These are phyloP conservation scores for Malus hybrid DNA, from an alignment of 331 rosid genomes.

Conservation along the genomic window DNA sequence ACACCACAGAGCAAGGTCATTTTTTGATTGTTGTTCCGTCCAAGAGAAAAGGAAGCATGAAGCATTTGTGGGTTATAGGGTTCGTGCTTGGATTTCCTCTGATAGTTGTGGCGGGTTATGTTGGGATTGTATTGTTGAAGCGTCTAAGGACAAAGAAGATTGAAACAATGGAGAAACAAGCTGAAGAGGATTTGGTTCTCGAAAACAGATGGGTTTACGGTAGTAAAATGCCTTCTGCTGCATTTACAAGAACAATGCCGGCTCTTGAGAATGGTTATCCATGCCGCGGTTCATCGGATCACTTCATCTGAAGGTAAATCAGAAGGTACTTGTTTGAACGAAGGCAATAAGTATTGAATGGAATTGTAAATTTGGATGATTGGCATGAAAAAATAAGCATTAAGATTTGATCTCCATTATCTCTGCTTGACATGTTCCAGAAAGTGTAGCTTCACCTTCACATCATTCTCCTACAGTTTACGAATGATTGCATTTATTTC, in stretches of 20 bases:
- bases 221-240: slow-evolving; percentile 80
- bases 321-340: background rate
- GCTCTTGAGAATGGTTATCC: slow-evolving; percentile 41
- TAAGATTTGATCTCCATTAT: background rate
- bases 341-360: background rate
- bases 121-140: slow-evolving; percentile 32
- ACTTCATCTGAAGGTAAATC: background rate
- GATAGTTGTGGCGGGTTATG: slow-evolving; percentile 32
- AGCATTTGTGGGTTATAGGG: slow-evolving; percentile 53
- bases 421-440: background rate
- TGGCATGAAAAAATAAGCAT: background rate
- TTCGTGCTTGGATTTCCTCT: slow-evolving; percentile 44
- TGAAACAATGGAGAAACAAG: slow-evolving; percentile 58
- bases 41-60: slow-evolving; percentile 25
- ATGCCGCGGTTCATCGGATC: slow-evolving; percentile 3
- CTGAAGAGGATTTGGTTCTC: slow-evolving; percentile 60
- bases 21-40: slow-evolving; percentile 48
- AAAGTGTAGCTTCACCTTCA: background rate
- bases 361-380: background rate
- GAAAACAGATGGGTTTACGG: slow-evolving; percentile 64
- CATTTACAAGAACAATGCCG: slow-evolving; percentile 77
- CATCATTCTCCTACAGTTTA: background rate
- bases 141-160: slow-evolving; percentile 51
- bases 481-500: background rate
- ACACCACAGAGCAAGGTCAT: slow-evolving; percentile 50